Percentiles rank a stretch among this genome's conserved stretches.
These are phyloP conservation scores for Hypomontagnella submonticulosa DNA, from an alignment of 495 filamentous ascomycete species.

Conservation along the genomic window DNA sequence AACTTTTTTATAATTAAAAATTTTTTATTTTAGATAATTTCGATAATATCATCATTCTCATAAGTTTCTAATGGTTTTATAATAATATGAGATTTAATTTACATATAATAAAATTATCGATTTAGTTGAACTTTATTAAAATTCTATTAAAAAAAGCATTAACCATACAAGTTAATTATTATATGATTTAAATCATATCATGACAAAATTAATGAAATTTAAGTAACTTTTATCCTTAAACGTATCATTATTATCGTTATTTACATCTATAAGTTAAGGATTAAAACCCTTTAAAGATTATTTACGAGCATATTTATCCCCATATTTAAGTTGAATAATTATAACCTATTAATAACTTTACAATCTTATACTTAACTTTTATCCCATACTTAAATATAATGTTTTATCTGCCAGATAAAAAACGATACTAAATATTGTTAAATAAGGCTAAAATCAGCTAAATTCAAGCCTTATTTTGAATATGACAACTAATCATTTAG, in stretches of 20 bases:
- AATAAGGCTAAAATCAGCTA: no score
- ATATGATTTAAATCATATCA: neutral
- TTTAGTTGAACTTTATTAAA: neutral
- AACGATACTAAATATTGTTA: no score
- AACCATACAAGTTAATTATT: neutral
- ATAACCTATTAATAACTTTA: no score
- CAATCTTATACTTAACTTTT: no score
- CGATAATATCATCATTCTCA: neutral
- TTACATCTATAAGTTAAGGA: neutral
- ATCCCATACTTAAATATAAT: no score
- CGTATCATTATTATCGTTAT: no score
- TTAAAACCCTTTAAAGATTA: neutral
- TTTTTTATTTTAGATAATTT: neutral
- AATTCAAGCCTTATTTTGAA: no score
- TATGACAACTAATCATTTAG: no score
- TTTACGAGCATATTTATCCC: neutral
- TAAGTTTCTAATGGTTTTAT: neutral
- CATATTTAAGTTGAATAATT: no score
- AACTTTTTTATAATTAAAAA: neutral
- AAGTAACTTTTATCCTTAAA: neutral
- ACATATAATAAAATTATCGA: neutral
- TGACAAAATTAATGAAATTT: neutral
- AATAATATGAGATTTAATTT: neutral
- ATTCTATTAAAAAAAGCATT: neutral
- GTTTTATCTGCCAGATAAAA: no score